Conservation (phyloP, 768 basidiomycete species). For the Suillus americanus region DNA sequence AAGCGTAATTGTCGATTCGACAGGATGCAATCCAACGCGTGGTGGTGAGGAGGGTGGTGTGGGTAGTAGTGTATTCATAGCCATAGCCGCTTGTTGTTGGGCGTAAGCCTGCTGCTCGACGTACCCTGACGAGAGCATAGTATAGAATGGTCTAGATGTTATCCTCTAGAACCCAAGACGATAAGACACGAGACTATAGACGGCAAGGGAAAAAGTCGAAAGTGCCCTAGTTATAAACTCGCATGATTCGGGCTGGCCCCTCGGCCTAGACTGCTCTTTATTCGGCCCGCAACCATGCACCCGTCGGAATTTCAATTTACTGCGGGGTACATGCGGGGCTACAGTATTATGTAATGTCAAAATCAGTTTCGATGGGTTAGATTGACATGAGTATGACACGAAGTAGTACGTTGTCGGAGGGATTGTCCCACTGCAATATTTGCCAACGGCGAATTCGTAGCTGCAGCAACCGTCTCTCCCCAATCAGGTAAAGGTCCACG, state of each 20-base stretch:
- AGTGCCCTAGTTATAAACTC: constrained; percentile 1
- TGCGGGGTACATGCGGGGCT: constrained; percentile 4
- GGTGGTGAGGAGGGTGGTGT: constrained; percentile 35
- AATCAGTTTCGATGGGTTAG: background rate
- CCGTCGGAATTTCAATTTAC: constrained; percentile 9
- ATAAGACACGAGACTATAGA: background rate
- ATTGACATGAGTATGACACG: background rate
- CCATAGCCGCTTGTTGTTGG: constrained; percentile 26
- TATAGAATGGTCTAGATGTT: background rate
- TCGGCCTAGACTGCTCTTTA: background rate
- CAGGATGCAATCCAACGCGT: constrained; percentile 32
- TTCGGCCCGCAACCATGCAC: background rate
- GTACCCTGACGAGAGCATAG: constrained; percentile 73
- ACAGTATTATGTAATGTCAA: background rate
- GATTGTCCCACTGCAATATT: constrained; percentile 66
- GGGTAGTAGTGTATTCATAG: constrained; percentile 34
- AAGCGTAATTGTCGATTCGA: constrained; percentile 51
- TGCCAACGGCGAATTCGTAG: constrained; percentile 78
- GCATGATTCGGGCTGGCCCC: background rate
- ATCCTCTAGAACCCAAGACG: background rate
- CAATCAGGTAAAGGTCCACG: constrained; percentile 75
- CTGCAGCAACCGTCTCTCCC: constrained; percentile 86
- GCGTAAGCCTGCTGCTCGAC: constrained; percentile 23
- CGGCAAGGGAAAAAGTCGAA: background rate
- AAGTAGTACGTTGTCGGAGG: constrained; percentile 87